These are phyloP conservation scores for Epichloe brachyelytri DNA, from an alignment of 2,329 filamentous ascomycete genomes.

Conservation along the genomic window DNA sequence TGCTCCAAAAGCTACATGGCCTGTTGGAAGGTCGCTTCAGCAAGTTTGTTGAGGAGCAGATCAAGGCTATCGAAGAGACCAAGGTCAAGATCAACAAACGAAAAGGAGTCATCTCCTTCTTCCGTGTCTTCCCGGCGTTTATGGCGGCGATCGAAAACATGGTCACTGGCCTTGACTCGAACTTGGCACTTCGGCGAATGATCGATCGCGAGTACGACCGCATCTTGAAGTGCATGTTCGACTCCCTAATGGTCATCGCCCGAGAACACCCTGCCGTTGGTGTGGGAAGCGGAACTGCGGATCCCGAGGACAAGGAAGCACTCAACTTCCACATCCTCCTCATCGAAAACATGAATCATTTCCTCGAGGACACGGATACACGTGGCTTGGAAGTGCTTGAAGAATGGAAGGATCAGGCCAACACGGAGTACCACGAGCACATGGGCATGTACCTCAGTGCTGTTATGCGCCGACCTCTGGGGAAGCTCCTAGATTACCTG, in stretches of 20 bases:
- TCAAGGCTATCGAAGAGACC: slow-evolving; percentile 90
- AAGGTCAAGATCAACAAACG: slow-evolving; percentile 99
- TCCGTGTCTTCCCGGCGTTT: slow-evolving; percentile 85
- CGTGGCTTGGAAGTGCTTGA: slow-evolving; percentile 62
- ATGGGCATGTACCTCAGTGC: slow-evolving; percentile 76
- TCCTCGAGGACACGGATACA: slow-evolving; percentile 78
- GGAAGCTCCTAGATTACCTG: slow-evolving; percentile 81
- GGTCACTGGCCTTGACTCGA: slow-evolving; percentile 45
- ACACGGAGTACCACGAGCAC: slow-evolving; percentile 71
- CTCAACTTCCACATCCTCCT: slow-evolving; percentile 94
- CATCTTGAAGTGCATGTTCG: slow-evolving; percentile 92
- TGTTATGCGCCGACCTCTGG: slow-evolving; percentile 78
- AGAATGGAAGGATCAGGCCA: slow-evolving; percentile 69
- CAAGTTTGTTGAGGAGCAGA: slow-evolving; percentile 87
- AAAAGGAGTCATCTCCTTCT: slow-evolving; percentile 90
- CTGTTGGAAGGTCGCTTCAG: slow-evolving; percentile 64
- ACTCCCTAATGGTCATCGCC: slow-evolving; percentile 90
- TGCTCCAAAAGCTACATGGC: slow-evolving; percentile 67
- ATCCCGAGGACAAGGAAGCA: slow-evolving; percentile 84
- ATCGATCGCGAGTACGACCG: slow-evolving; percentile 81
- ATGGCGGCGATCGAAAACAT: slow-evolving; percentile 74
- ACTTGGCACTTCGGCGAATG: slow-evolving; percentile 55
- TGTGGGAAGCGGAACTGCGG: slow-evolving; percentile 30
- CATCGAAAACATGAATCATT: slow-evolving; percentile 99
- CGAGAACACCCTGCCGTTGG: slow-evolving; percentile 47